A percentile compares a stretch with the other conserved stretches of the same genome.
These are phyloP conservation scores for Zygosaccharomyces gambellarensis DNA, from an alignment of 805 yeast species.

Conservation along the genomic window DNA sequence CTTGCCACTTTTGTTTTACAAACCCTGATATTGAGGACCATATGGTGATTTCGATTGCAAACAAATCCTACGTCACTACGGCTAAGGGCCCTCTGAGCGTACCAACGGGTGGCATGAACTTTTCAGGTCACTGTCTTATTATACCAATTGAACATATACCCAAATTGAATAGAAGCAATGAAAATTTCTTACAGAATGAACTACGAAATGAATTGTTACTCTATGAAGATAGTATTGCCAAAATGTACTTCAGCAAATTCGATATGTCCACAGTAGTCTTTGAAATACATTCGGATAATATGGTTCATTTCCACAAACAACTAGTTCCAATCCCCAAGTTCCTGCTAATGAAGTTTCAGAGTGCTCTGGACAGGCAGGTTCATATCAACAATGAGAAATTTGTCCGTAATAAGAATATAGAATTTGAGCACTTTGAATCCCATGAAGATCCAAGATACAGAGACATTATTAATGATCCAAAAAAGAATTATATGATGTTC, in stretches of 20 bases:
- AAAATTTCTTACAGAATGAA: conserved; percentile 13
- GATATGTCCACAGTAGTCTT: conserved; percentile 55
- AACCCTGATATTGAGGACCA: conserved; percentile 74
- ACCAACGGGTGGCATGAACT: conserved; percentile 44
- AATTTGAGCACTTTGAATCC: conserved; percentile 37
- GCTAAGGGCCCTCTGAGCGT: conserved; percentile 82
- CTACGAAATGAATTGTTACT: conserved; percentile 42
- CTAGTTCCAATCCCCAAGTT: conserved; percentile 61
- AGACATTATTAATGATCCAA: conserved; percentile 26
- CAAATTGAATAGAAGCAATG: conserved; percentile 31
- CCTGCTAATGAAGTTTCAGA: conserved; percentile 41
- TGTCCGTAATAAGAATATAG: conserved; percentile 39
- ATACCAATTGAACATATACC: conserved; percentile 76
- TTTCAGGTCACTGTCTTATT: conserved; percentile 78
- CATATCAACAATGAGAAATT: conserved; percentile 47
- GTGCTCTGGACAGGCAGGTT: conserved; percentile 42
- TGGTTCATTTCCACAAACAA: conserved; percentile 75
- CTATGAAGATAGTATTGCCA: conserved; percentile 46
- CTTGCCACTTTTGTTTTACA: conserved; percentile 79
- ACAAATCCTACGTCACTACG: conserved; percentile 59
- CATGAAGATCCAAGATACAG: conserved; percentile 26
- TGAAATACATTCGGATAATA: conserved; percentile 59
- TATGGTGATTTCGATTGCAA: conserved; percentile 73
- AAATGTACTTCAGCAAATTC: conserved; percentile 42
- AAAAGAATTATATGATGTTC: conserved; percentile 34